A percentile compares a stretch with the other conserved stretches of the same genome.
Conservation (phyloP, 352 stramenopile genomes). For the Saprolegnia parasitica region DNA sequence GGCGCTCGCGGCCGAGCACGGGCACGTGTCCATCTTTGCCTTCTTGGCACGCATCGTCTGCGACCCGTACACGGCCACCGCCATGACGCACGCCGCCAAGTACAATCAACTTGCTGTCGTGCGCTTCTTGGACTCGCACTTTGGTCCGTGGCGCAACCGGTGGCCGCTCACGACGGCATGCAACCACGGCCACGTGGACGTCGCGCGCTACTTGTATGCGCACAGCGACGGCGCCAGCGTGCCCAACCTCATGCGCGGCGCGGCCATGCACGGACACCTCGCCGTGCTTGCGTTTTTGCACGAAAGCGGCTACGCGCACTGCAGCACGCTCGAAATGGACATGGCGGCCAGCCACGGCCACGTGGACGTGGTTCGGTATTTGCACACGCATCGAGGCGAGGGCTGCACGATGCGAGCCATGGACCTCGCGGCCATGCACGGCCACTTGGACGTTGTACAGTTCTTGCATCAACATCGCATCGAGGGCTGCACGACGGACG, state of each 20-base stretch:
- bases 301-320: not conserved
- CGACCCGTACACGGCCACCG: not conserved
- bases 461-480: conserved; percentile 25
- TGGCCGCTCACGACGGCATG: not conserved
- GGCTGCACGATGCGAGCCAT: conserved; percentile 19
- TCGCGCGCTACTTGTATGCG: not conserved
- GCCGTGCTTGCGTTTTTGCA: not conserved
- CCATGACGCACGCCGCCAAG: not conserved
- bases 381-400: not conserved
- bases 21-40: not conserved
- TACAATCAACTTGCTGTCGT: not conserved
- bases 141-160: not conserved
- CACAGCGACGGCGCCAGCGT: not conserved
- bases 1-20: not conserved
- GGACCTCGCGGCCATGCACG: conserved; percentile 19
- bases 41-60: not conserved
- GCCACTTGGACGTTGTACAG: conserved; percentile 25
- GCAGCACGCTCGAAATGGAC: not conserved
- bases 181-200: conserved; percentile 1
- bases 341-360: not conserved
- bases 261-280: conserved; percentile 2
- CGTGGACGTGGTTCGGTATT: not conserved
- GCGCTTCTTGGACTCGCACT: not conserved
- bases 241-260: not conserved
- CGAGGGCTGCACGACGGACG: conserved; percentile 25